These are phyloP conservation scores for Sporothrix protearum DNA, from an alignment of 2,329 filamentous ascomycete species.

Conservation along the genomic window DNA sequence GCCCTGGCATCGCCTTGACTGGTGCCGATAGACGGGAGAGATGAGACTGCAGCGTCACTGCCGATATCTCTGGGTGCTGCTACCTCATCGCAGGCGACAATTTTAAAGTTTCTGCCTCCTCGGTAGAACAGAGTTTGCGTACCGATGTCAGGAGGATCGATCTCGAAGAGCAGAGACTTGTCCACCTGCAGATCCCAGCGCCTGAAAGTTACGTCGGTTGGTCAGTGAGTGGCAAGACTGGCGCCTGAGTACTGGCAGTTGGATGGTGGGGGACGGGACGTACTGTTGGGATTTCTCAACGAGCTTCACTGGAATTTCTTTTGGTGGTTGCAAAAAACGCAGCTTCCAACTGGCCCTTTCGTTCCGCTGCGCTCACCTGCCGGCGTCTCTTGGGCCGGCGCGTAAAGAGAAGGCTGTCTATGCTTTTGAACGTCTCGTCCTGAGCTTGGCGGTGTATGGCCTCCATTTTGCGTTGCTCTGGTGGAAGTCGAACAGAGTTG, in stretches of 20 bases:
- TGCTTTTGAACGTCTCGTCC: conserved; percentile 17
- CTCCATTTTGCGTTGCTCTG: conserved; percentile 18
- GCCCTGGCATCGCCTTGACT: conserved; percentile 82
- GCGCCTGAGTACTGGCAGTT: background rate
- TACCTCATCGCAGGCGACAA: conserved; percentile 91
- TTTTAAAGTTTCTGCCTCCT: conserved; percentile 85
- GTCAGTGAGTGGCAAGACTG: background rate
- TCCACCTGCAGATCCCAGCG: conserved; percentile 79
- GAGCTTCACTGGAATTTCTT: conserved; percentile 78
- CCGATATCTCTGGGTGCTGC: conserved; percentile 87
- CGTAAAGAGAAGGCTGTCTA: conserved; percentile 25
- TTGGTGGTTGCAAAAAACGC: conserved; percentile 75
- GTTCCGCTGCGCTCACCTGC: conserved; percentile 40
- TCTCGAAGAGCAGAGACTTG: conserved; percentile 76
- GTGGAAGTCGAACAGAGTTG: background rate
- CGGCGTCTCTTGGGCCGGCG: conserved; percentile 20
- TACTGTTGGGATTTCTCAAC: conserved; percentile 82
- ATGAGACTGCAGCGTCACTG: conserved; percentile 74
- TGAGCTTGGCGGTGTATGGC: conserved; percentile 17
- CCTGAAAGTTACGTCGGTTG: conserved; percentile 26
- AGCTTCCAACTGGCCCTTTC: conserved; percentile 68
- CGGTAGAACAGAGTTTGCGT: conserved; percentile 92
- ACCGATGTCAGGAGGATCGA: conserved; percentile 86
- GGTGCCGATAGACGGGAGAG: conserved; percentile 90
- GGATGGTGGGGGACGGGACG: conserved; percentile 24